These are phyloP conservation scores for Alternaria sp. DNA, from an alignment of 2,329 filamentous ascomycete species.

Conservation along the genomic window DNA sequence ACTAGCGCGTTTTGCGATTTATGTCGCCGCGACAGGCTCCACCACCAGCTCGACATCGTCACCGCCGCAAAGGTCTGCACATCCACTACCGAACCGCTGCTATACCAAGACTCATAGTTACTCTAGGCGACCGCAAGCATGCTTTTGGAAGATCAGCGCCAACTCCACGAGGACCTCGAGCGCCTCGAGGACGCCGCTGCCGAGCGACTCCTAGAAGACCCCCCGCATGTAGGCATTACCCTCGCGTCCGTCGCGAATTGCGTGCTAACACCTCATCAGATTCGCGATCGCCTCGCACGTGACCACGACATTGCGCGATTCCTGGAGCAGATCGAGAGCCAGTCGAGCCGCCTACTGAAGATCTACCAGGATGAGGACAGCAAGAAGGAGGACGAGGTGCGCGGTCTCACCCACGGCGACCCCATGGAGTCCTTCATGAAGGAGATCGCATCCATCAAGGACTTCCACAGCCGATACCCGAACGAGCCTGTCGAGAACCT, in stretches of 20 bases:
- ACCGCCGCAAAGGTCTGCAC: conserved; percentile 34
- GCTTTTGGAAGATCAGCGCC: conserved; percentile 92
- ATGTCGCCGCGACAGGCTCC: conserved; percentile 18
- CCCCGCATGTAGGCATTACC: conserved; percentile 72
- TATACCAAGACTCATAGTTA: conserved; percentile 22
- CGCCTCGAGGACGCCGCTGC: conserved; percentile 92
- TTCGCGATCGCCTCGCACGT: conserved; percentile 84
- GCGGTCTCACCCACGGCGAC: conserved; percentile 82
- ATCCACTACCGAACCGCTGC: conserved; percentile 13
- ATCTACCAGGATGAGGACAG: conserved; percentile 85
- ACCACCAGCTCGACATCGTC: conserved; percentile 19
- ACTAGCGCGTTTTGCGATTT: conserved; percentile 26
- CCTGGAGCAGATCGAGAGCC: conserved; percentile 83
- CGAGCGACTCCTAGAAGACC: conserved; percentile 87
- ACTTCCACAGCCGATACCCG: conserved; percentile 88
- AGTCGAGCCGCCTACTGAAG: conserved; percentile 78
- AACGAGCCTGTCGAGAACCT: conserved; percentile 96
- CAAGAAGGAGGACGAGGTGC: conserved; percentile 77
- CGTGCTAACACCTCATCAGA: conserved; percentile 58
- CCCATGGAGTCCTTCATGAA: conserved; percentile 91
- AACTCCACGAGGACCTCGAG: conserved; percentile 95
- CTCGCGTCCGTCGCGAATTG: background rate
- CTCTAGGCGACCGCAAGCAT: conserved; percentile 54
- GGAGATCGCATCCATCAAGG: conserved; percentile 79
- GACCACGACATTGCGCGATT: conserved; percentile 93